Base-by-base conservation (phyloP, 1,139 yeast genomes). In the Blastobotrys ciferrii region DNA sequence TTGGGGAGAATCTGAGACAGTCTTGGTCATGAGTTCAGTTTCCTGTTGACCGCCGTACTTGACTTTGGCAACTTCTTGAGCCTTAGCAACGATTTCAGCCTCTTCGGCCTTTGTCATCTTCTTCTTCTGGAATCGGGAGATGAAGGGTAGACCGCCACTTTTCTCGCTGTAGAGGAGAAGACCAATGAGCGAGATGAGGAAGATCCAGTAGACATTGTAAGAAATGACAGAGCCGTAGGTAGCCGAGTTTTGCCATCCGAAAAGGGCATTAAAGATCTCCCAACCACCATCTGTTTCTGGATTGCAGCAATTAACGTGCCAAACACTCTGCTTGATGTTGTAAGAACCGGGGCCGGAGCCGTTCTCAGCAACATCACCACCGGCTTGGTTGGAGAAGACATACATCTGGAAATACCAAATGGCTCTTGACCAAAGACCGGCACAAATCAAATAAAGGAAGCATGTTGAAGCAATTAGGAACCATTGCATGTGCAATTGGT, bases 281-380 rank as follows among this genome's bases (percentile, higher is more conserved):
- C 96, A 89, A 71, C 94, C 94, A 53, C 87, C 83, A 65, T 88
- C 95, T 43, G 75, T 75, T 68, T 83, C 87, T 32, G 95, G 95
- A 70, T 87, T 88, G 72, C 96, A 89, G 71, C 96, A 89, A 74
- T 89, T 88, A 54, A 89, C 91, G 68, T 89, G 97, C 88, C 95
- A 89, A 14, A 89, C 96, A 6, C 87, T 71, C 61, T 78, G 76
- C 50, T 74, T 62, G 58, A 88, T 80, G 67, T 89, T 84, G 67
- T 89, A 89, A 38, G 96, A 82, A 63, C 97, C 97, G 43, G 95
- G 91, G 58, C 97, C 97, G 46, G 87, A 79, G 58, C 97, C 96
- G 58, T 75, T 72, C 71, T 89, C 97, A 37, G 92, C 75, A 35
- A 95, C 94, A 70, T 88, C 96, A 70, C 88, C 89, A 66, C 96